Evolutionary conservation across 1,139 yeast genomes (phyloP), one percentile per base, ranked within the genome.

Genomic region (Meyerozyma smithsonii): DNA sequence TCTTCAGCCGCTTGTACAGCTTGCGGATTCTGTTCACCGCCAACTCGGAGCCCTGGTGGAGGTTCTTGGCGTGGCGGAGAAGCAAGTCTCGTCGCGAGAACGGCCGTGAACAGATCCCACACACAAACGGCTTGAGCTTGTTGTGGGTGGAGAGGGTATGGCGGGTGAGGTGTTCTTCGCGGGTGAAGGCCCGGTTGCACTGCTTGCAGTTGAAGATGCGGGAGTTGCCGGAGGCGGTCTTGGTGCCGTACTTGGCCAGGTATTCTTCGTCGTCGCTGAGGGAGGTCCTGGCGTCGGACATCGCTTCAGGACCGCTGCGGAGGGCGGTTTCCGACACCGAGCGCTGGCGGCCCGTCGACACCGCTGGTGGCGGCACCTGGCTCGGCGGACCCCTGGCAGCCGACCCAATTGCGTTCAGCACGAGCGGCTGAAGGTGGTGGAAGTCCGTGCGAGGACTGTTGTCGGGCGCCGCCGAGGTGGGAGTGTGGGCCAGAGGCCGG

Each of bases 101-200:
- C 5, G 66, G 63, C 23, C 66, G 50, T 20, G 49, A 48, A 47
- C 66, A 61, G 15, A 61, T 55, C 7, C 66, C 66, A 39, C 66
- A 61, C 4, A 58, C 48, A 39, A 68, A 71, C 3, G 77, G 77
- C 47, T 70, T 71, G 40, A 70, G 56, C 44, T 70, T 70, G 52
- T 71, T 70, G 47, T 71, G 77, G 10, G 77, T 71, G 39, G 66
- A 63, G 36, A 68, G 54, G 14, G 70, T 62, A 46, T 71, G 77
- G 42, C 77, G 55, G 15, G 74, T 67, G 37, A 71, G 55, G 46
- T 71, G 77, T 47, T 71, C 77, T 50, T 71, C 76, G 44, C 77
- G 54, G 17, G 75, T 71, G 50, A 71, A 71, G 4, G 77, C 76
- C 34, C 74, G 57, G 39, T 64, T 58, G 48, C 77, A 71, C 41